Evolutionary conservation across 2,329 filamentous ascomycete species (phyloP), one percentile per base, ranked within the genome.

Genomic region (Fusarium sp.): DNA sequence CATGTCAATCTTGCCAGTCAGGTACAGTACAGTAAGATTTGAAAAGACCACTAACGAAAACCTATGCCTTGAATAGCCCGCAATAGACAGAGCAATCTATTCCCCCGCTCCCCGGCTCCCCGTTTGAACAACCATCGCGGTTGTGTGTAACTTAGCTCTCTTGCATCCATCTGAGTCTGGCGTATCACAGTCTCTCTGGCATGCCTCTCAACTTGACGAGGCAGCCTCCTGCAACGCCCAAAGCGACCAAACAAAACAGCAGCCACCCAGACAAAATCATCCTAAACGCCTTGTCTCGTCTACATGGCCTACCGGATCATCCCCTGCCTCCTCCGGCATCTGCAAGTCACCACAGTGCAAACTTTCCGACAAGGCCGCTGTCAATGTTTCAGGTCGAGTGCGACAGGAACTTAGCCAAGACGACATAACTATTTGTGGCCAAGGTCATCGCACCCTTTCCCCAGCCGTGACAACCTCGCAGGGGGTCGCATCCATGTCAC

Each of bases 301-400:
- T 53, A 25, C 21, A 31, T 44, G 39, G 49, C 50, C 50, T 61
- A 49, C 50, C 50, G 46, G 61, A 43, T 61, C 42, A 31, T 41
- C 54, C 56, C 31, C 60, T 49, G 59, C 42, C 33, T 41, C 54
- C 56, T 33, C 60, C 54, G 53, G 38, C 25, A 53, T 47, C 53
- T 65, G 42, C 48, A 61, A 49, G 44, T 41, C 51, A 53, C 25
- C 41, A 14, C 15, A 42, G 36, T 27, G 32, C 31, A 47, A 54
- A 58, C 23, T 53, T 43, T 48, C 52, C 61, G 48, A 53, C 8
- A 49, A 50, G 14, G 19, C 27, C 21, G 54, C 39, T 52, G n/a
- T 23, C 15, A 25, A 27, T 14, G 37, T 47, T 33, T 51, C 39
- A 33, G 42, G 11, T 32, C 14, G 46, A 39, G 31, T 50, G 44